Percentiles rank a stretch among this genome's conserved stretches.
Evolutionary conservation across 1,284 basidiomycete genomes (phyloP).

Genomic region (Coriolopsis trogii): DNA sequence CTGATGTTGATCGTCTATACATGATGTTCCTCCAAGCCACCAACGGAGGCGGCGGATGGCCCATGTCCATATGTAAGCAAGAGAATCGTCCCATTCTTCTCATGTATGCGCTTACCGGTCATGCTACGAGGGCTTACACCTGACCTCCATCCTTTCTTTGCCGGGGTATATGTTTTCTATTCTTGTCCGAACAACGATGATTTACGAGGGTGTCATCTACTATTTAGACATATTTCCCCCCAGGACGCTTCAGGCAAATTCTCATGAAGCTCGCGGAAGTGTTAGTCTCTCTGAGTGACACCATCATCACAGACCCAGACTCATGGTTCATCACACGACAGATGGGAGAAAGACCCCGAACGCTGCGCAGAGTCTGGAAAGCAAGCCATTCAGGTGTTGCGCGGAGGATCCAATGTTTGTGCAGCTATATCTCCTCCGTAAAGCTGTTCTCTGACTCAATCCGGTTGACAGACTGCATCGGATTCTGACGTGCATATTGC

Average conservation of each 20-base stretch:
- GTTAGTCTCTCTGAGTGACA: slow-evolving; percentile 15
- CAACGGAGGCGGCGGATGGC: slow-evolving; percentile 47
- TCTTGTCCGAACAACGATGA: background rate
- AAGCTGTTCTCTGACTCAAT: background rate
- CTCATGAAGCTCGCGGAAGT: slow-evolving; percentile 31
- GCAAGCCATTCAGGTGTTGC: slow-evolving; percentile 27
- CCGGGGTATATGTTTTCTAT: slow-evolving; percentile 29
- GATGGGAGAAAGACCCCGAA: slow-evolving; percentile 31
- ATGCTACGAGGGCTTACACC: slow-evolving; percentile 39
- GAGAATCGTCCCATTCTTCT: background rate
- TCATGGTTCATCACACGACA: slow-evolving; percentile 2
- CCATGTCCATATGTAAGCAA: slow-evolving; percentile 41
- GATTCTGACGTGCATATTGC: slow-evolving; percentile 12
- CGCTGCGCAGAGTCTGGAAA: slow-evolving; percentile 26
- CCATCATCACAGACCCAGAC: background rate
- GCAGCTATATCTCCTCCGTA: background rate
- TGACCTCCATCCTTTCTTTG: slow-evolving; percentile 46
- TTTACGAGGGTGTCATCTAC: background rate
- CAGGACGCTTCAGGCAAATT: slow-evolving; percentile 27
- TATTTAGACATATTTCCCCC: slow-evolving; percentile 43
- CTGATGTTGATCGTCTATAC: slow-evolving; percentile 48
- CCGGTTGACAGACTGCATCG: slow-evolving; percentile 17
- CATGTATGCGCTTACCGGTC: background rate
- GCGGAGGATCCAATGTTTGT: slow-evolving; percentile 21
- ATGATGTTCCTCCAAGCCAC: slow-evolving; percentile 50